Percentiles rank a stretch among this genome's conserved stretches.
These are phyloP conservation scores for Citrus hindsii DNA, from an alignment of 345 rosid genomes.

Conservation along the genomic window DNA sequence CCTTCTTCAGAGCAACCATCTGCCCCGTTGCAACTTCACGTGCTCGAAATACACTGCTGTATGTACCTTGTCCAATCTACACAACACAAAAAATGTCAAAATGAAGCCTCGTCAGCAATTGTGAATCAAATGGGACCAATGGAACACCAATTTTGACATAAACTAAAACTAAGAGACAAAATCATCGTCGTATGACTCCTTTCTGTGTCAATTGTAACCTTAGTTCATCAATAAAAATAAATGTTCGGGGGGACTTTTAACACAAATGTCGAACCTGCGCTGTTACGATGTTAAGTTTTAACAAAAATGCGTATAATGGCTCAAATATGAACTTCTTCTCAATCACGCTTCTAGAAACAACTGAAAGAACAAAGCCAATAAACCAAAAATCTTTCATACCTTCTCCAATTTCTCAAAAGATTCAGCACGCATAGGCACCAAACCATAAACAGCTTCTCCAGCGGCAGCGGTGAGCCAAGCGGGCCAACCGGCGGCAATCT, in stretches of 20 bases:
- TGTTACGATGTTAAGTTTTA: neutral
- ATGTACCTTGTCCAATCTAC: slow-evolving; percentile 90
- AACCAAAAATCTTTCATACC: slow-evolving; percentile 27
- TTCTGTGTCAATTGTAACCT: neutral
- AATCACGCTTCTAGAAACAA: neutral
- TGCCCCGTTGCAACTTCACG: slow-evolving; percentile 63
- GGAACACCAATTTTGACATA: too few relatives aligned
- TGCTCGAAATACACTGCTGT: slow-evolving; percentile 78
- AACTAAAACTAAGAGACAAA: too few relatives aligned
- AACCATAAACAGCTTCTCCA: slow-evolving; percentile 65
- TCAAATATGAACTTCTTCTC: neutral
- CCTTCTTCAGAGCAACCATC: slow-evolving; percentile 79
- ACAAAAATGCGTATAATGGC: neutral
- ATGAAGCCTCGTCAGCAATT: slow-evolving; percentile 9
- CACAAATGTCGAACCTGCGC: neutral
- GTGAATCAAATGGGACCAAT: slow-evolving; percentile 1
- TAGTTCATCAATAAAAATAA: neutral
- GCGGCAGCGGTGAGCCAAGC: slow-evolving; percentile 69
- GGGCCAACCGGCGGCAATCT: slow-evolving; percentile 77
- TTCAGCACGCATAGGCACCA: slow-evolving; percentile 71
- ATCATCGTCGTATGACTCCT: neutral
- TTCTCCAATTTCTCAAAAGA: slow-evolving; percentile 73
- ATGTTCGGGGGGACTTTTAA: neutral
- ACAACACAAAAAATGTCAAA: slow-evolving; percentile 8
- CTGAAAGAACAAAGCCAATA: neutral